Conservation (phyloP, 139 green algal species). For the Micractinium conductrix region DNA sequence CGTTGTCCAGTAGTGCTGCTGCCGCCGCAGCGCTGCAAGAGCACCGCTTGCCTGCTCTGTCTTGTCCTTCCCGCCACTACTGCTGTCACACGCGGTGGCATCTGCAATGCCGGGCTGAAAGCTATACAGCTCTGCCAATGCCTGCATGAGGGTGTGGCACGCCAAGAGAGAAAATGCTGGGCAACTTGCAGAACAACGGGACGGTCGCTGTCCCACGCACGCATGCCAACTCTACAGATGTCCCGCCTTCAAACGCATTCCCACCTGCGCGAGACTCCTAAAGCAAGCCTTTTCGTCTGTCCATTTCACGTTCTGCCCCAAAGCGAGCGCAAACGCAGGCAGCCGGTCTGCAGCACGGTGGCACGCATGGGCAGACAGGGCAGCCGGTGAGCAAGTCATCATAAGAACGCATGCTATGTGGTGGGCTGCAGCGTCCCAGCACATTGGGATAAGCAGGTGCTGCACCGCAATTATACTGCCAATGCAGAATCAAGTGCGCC, state of each 20-base stretch:
- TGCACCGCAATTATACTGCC: no score
- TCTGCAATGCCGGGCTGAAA: constrained; percentile 50
- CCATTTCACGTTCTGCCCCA: constrained; percentile 84
- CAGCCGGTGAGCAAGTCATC: neutral
- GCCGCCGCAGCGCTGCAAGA: neutral
- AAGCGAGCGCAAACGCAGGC: constrained; percentile 72
- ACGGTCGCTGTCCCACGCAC: neutral
- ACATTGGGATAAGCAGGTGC: no score
- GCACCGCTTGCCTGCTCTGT: neutral
- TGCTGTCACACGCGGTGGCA: neutral
- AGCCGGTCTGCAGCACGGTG: constrained; percentile 46
- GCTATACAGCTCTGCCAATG: constrained; percentile 70
- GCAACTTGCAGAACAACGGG: neutral
- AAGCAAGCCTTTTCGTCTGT: constrained; percentile 67
- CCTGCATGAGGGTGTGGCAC: constrained; percentile 13
- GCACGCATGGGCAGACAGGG: no score
- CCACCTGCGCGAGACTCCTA: constrained; percentile 51
- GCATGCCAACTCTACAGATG: neutral
- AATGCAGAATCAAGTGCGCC: no score
- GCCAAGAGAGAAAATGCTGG: neutral
- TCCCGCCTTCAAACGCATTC: no score
- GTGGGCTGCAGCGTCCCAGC: no score
- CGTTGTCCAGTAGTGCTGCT: constrained; percentile 22
- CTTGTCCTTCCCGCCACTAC: neutral
- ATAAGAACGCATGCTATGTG: neutral